Evolutionary conservation across 2,329 filamentous ascomycete genomes (phyloP).

Genomic region (Paramyrothecium roridum): DNA sequence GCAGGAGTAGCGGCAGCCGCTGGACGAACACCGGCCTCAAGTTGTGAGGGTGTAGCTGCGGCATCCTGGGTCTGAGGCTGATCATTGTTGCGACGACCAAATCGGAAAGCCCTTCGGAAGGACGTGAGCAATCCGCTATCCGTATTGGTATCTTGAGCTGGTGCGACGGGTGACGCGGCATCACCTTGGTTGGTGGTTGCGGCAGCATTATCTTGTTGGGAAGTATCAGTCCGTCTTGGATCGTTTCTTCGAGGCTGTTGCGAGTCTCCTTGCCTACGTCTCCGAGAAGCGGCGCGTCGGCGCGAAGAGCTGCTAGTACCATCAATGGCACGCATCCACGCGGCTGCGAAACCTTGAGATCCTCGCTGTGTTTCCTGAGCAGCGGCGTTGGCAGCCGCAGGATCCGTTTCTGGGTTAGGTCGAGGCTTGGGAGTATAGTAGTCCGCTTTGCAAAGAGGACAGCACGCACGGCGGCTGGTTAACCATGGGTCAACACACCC

Average conservation of each 20-base stretch:
- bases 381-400: slow-evolving; percentile 24
- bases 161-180: slow-evolving; percentile 5
- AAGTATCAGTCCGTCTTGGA: neutral
- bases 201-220: neutral
- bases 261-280: neutral
- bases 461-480: slow-evolving; percentile 90
- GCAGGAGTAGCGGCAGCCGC: slow-evolving; percentile 10
- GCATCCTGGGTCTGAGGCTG: slow-evolving; percentile 6
- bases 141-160: slow-evolving; percentile 1
- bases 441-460: slow-evolving; percentile 95
- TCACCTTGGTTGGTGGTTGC: neutral
- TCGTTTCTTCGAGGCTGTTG: neutral
- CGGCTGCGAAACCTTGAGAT: slow-evolving; percentile 27
- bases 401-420: slow-evolving; percentile 41
- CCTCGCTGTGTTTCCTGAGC: slow-evolving; percentile 41
- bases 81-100: slow-evolving; percentile 23
- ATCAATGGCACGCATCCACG: neutral
- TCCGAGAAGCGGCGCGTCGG: neutral
- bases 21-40: slow-evolving; percentile 39
- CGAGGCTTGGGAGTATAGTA: slow-evolving; percentile 95
- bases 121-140: slow-evolving; percentile 24
- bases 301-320: neutral
- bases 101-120: slow-evolving; percentile 26
- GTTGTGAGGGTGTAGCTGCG: slow-evolving; percentile 38
- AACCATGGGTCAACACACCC: slow-evolving; percentile 96